Base-by-base conservation (phyloP, 2,329 filamentous ascomycete genomes). In the Phialophora expanda region DNA sequence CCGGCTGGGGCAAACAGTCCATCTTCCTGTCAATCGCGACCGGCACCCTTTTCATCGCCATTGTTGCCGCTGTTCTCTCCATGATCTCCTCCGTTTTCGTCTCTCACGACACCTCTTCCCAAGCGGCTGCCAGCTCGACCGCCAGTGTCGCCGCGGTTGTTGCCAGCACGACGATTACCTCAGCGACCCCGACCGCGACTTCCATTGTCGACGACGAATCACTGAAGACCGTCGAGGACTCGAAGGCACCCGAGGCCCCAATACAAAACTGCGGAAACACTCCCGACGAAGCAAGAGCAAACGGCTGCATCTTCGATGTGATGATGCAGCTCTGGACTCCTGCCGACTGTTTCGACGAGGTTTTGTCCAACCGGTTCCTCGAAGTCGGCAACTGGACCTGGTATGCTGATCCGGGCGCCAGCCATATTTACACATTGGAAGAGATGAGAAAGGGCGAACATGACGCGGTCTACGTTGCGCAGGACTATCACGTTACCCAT, bases 241-340 rank as follows among this genome's bases (percentile, higher is more conserved):
- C 38, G 1, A 6, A 44, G 6, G 22, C 44, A 28, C 28, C 34
- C 24, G 46, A 51, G 22, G 34, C 57, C 26, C 53, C 34, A 22
- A 69, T 70, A 57, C 64, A 68, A 26, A 55, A 69, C 58, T 72
- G 71, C 58, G 71, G 71, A 34, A 53, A 59, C 50, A 66, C 64
- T 17, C 56, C 66, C 9, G 56, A 70, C 7, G 69, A 72, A 50
- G 71, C 71, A 8, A 56, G 67, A 41, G 71, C 51, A 12, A 61
- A 65, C n/a, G 71, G 71, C 26, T 72, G 71, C 44, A 32, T 69
- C 32, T 72, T 70, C 53, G 71, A 72, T 55, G 71, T 72, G 26
- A 72, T 72, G 71, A 72, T 72, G 71, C 69, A 71, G 51, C 66
- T 69, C 46, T 72, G 71, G 71, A 71, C 65, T 2, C 69, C 70